phyloP scores from a whole-genome alignment of 768 basidiomycete genomes.

The Leccinum obscurum region DNA sequence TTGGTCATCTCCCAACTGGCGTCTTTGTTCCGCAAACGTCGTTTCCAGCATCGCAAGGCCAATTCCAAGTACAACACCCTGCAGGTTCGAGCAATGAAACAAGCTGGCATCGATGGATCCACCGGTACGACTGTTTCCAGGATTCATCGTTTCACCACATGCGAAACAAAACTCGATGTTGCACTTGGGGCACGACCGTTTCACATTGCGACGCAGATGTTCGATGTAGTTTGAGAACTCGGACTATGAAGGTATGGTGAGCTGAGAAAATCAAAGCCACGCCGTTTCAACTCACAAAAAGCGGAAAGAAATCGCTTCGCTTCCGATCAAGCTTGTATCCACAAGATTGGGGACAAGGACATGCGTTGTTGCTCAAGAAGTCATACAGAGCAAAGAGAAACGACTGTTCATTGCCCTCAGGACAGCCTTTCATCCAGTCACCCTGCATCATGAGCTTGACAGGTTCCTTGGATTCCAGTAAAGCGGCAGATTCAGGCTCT shows the following conservation, averaged over 20 bases:
- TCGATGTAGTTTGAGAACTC: constrained; percentile 71
- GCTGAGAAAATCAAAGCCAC: constrained; percentile 4
- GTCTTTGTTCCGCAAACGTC: constrained; percentile 57
- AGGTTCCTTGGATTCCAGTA: constrained; percentile 45
- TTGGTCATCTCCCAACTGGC: constrained; percentile 32
- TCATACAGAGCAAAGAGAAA: constrained; percentile 86
- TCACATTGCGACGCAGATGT: constrained; percentile 58
- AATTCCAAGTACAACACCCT: constrained; percentile 89
- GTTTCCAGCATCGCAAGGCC: constrained; percentile 86
- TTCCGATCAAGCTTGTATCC: constrained; percentile 58
- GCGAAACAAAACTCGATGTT: constrained; percentile 66
- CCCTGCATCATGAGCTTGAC: constrained; percentile 80
- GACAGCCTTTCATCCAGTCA: constrained; percentile 97
- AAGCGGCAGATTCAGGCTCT: constrained; percentile 52
- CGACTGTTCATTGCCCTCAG: constrained; percentile 88
- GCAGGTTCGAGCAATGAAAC: constrained; percentile 87
- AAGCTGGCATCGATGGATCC: constrained; percentile 54
- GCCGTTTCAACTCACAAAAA: constrained; percentile 61
- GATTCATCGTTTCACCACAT: constrained; percentile 66
- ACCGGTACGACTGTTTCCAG: constrained; percentile 45
- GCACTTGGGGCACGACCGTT: constrained; percentile 63
- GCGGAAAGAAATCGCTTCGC: constrained; percentile 78
- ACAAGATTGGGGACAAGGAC: constrained; percentile 76
- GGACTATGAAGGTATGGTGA: constrained; percentile 44
- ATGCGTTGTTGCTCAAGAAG: constrained; percentile 61